These are phyloP conservation scores for Chlorella sp. DNA, from an alignment of 139 green algal species.

Conservation along the genomic window DNA sequence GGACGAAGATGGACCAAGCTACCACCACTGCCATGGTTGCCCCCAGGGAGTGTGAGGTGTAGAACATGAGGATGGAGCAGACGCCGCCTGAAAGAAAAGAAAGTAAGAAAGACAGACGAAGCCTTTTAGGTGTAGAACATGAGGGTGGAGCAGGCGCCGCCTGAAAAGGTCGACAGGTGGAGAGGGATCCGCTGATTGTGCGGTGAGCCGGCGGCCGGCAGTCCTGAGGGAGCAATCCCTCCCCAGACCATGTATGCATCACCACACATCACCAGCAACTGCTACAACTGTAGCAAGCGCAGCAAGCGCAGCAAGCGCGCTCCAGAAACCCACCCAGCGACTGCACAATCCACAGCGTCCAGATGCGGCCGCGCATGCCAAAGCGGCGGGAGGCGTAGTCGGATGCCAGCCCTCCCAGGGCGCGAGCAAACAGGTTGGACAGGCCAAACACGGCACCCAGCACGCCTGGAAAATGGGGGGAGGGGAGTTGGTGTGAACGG, in stretches of 20 bases:
- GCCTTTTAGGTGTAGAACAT: too few relatives aligned
- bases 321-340: constrained; percentile 50
- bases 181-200: too few relatives aligned
- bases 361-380: constrained; percentile 84
- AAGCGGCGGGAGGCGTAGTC: constrained; percentile 59
- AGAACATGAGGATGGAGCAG: constrained; percentile 84
- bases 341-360: constrained; percentile 78
- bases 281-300: too few relatives aligned
- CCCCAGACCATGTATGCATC: too few relatives aligned
- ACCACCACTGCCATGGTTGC: constrained; percentile 86
- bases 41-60: constrained; percentile 63
- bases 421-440: constrained; percentile 93
- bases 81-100: constrained; percentile 54
- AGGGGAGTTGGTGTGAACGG: too few relatives aligned
- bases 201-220: too few relatives aligned
- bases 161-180: too few relatives aligned
- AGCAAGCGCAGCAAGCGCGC: too few relatives aligned
- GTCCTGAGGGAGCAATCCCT: too few relatives aligned
- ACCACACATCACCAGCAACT: too few relatives aligned
- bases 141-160: too few relatives aligned
- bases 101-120: not conserved
- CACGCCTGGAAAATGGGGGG: constrained; percentile 46
- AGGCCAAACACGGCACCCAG: constrained; percentile 86
- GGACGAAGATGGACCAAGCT: constrained; percentile 78
- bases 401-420: constrained; percentile 80